A percentile compares a stretch with the other conserved stretches of the same genome.
Evolutionary conservation across 257 asterid species (phyloP).

Genomic region (Eustoma russellianum): DNA sequence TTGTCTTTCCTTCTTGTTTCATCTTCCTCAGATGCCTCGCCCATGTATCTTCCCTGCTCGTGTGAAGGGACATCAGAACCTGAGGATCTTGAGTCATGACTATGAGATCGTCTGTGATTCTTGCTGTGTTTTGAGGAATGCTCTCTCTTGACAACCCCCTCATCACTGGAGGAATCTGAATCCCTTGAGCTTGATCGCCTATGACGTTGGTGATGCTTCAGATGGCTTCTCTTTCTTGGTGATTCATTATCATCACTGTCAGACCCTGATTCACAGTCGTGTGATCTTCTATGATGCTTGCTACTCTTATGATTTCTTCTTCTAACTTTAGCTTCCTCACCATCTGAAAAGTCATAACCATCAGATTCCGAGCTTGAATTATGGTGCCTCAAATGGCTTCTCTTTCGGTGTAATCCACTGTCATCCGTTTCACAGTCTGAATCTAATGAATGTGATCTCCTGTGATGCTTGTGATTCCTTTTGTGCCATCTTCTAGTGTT

Average conservation of each 20-base stretch:
- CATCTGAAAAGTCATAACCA: conserved; percentile 29
- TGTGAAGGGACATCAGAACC: conserved; percentile 37
- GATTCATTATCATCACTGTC: conserved; percentile 29
- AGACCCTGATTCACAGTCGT: conserved; percentile 29
- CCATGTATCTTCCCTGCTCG: conserved; percentile 34
- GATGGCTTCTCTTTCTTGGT: conserved; percentile 26
- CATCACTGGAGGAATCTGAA: conserved; percentile 40
- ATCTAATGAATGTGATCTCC: conserved; percentile 22
- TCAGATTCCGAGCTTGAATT: conserved; percentile 30
- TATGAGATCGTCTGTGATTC: conserved; percentile 21
- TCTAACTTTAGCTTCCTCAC: conserved; percentile 19
- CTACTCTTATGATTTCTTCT: conserved; percentile 23
- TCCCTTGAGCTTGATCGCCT: conserved; percentile 23
- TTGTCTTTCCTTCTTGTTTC: conserved; percentile 23
- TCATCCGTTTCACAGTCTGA: conserved; percentile 33
- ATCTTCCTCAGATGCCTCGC: conserved; percentile 36
- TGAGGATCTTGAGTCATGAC: conserved; percentile 30
- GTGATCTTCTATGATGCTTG: conserved; percentile 23
- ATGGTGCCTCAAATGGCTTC: conserved; percentile 35
- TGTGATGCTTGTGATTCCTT: conserved; percentile 30
- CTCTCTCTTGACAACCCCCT: conserved; percentile 22
- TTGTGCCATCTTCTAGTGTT: conserved; percentile 8
- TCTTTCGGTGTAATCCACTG: conserved; percentile 29
- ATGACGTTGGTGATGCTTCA: conserved; percentile 33
- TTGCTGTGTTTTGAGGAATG: conserved; percentile 28